Percentiles rank a stretch among this genome's conserved stretches.
These are phyloP conservation scores for Kodamaea kakaduensis DNA, from an alignment of 805 yeast genomes.

Conservation along the genomic window DNA sequence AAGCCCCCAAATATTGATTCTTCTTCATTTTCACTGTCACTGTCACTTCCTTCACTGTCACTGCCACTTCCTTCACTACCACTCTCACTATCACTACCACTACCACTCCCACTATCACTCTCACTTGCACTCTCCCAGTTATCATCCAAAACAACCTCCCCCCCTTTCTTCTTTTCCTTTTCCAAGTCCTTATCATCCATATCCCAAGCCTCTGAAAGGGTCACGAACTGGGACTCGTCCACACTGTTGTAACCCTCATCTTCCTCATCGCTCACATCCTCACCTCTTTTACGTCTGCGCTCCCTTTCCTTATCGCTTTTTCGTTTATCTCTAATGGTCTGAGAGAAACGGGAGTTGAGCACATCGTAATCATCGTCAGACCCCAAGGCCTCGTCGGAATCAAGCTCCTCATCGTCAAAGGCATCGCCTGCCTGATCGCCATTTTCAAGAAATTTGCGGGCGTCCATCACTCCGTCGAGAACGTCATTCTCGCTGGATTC, in stretches of 20 bases:
- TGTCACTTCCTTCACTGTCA: slow-evolving; percentile 23
- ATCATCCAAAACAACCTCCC: slow-evolving; percentile 27
- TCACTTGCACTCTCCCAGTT: slow-evolving; percentile 24
- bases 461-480: slow-evolving; percentile 39
- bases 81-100: slow-evolving; percentile 21
- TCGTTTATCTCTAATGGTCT: slow-evolving; percentile 57
- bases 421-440: slow-evolving; percentile 21
- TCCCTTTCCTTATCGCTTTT: slow-evolving; percentile 33
- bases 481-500: slow-evolving; percentile 16
- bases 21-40: slow-evolving; percentile 26
- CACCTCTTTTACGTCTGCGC: slow-evolving; percentile 23
- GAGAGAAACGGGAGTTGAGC: slow-evolving; percentile 63
- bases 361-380: slow-evolving; percentile 69
- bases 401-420: slow-evolving; percentile 63
- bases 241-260: slow-evolving; percentile 61
- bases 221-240: slow-evolving; percentile 70
- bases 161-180: slow-evolving; percentile 14
- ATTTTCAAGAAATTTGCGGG: slow-evolving; percentile 28
- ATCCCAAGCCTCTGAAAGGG: slow-evolving; percentile 89
- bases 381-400: slow-evolving; percentile 86
- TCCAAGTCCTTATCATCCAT: slow-evolving; percentile 55
- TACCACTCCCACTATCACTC: slow-evolving; percentile 21
- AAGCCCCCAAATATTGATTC: slow-evolving; percentile 24
- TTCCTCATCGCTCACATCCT: slow-evolving; percentile 23
- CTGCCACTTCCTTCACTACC: slow-evolving; percentile 21